These are phyloP conservation scores for Hirsutella minnesotensis DNA, from an alignment of 2,329 filamentous ascomycete species.

Conservation along the genomic window DNA sequence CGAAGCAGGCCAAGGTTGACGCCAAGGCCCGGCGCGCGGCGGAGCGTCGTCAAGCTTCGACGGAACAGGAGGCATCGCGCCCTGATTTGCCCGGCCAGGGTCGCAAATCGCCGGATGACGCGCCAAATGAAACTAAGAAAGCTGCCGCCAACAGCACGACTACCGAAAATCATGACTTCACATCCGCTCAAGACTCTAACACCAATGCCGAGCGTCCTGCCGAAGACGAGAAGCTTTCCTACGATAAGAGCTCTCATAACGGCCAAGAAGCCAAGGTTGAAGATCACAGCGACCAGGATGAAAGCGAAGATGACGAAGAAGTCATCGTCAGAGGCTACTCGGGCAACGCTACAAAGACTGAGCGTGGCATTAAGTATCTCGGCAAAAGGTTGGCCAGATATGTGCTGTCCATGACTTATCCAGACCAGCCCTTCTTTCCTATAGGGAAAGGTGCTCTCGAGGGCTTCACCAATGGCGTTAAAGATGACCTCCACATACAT, in stretches of 20 bases:
- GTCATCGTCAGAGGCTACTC: conserved; percentile 83
- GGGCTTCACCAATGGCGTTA: conserved; percentile 26
- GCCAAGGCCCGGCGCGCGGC: conserved; percentile 47
- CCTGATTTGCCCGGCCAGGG: too few relatives aligned
- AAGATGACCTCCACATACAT: conserved; percentile 26
- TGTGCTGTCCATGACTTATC: conserved; percentile 80
- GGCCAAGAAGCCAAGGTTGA: conserved; percentile 5
- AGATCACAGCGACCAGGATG: conserved; percentile 24
- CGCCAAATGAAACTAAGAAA: too few relatives aligned
- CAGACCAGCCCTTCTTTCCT: conserved; percentile 81
- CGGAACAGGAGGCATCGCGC: too few relatives aligned
- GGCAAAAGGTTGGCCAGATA: conserved; percentile 91
- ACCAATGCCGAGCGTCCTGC: too few relatives aligned
- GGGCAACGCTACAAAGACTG: conserved; percentile 82
- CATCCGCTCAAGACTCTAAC: too few relatives aligned
- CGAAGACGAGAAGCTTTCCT: too few relatives aligned
- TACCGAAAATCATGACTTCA: too few relatives aligned
- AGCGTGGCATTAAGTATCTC: conserved; percentile 92
- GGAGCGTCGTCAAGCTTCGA: conserved; percentile 19
- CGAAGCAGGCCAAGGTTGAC: conserved; percentile 60
- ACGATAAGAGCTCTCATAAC: too few relatives aligned
- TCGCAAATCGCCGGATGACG: too few relatives aligned
- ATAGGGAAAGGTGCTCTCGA: conserved; percentile 37
- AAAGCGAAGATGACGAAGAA: conserved; percentile 65
- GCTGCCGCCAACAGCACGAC: too few relatives aligned